phyloP scores from a whole-genome alignment of 2,329 filamentous ascomycete genomes.

The Chrysoporthe deuterocubensis region DNA sequence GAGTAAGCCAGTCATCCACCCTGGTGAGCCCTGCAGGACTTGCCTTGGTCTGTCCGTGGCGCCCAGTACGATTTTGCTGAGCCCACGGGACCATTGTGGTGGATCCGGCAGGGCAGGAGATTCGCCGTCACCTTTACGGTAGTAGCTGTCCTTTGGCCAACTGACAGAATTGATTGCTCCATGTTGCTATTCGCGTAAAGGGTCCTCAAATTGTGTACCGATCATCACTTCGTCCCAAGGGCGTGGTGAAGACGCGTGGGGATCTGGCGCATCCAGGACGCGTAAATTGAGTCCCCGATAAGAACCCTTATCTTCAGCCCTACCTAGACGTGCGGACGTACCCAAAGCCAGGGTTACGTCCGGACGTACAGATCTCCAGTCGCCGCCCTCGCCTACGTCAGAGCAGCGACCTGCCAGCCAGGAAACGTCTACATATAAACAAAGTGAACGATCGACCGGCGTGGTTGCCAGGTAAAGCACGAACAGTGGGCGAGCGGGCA shows the following conservation, averaged over 20 bases:
- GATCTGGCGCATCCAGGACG: conserved; percentile 13
- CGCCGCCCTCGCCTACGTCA: neutral
- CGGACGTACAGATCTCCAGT: neutral
- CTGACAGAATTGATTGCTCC: conserved; percentile 48
- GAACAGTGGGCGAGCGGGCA: no score
- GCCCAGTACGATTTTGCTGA: conserved; percentile 71
- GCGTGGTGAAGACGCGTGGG: neutral
- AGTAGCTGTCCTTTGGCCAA: conserved; percentile 37
- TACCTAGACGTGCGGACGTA: no score
- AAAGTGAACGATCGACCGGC: neutral
- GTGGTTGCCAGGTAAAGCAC: neutral
- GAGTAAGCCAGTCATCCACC: conserved; percentile 22
- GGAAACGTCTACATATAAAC: neutral
- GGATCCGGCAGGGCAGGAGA: conserved; percentile 78
- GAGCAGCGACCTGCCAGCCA: neutral
- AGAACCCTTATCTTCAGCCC: conserved; percentile 22
- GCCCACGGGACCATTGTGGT: conserved; percentile 75
- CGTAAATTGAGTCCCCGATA: conserved; percentile 24
- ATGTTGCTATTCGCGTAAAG: conserved; percentile 35
- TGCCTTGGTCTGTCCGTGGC: conserved; percentile 46
- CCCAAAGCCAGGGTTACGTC: neutral
- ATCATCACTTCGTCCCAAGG: neutral
- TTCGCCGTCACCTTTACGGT: conserved; percentile 60
- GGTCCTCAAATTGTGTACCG: neutral
- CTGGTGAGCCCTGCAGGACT: neutral